Evolutionary conservation across 768 basidiomycete species (phyloP).

Genomic region (Macrocybe gigantea): DNA sequence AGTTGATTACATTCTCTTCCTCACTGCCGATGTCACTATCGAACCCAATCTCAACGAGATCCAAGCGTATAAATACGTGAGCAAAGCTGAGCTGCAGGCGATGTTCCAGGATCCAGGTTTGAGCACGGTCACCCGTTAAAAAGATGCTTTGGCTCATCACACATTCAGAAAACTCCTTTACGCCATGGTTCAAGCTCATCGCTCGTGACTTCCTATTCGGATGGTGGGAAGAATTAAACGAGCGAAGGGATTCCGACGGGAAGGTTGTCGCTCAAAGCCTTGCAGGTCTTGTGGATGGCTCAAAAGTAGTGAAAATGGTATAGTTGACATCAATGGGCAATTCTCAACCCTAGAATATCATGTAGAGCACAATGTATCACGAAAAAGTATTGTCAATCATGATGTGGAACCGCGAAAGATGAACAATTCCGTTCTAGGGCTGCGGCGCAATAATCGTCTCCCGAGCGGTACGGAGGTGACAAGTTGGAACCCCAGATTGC

Average conservation of each 20-base stretch:
- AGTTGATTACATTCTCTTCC: conserved; percentile 98
- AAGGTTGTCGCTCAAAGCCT: conserved; percentile 60
- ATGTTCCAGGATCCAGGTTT: conserved; percentile 85
- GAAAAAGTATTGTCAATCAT: background rate
- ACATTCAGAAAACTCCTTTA: conserved; percentile 74
- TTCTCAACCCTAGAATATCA: conserved; percentile 1
- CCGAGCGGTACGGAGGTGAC: conserved; percentile 64
- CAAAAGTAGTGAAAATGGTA: conserved; percentile 55
- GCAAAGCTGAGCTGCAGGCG: conserved; percentile 79
- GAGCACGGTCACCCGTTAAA: conserved; percentile 11
- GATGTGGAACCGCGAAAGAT: conserved; percentile 46
- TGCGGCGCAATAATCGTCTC: conserved; percentile 35
- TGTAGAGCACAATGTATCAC: background rate
- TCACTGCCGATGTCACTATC: conserved; percentile 83
- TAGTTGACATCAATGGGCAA: conserved; percentile 7
- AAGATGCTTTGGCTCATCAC: background rate
- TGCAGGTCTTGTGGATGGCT: conserved; percentile 61
- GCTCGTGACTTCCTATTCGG: conserved; percentile 94
- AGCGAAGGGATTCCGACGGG: conserved; percentile 50
- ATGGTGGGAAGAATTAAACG: conserved; percentile 93
- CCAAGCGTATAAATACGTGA: conserved; percentile 84
- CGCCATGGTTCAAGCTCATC: conserved; percentile 99
- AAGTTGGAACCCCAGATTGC: conserved; percentile 51
- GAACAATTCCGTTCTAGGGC: conserved; percentile 53
- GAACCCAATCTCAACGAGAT: conserved; percentile 88